Evolutionary conservation across 2,329 filamentous ascomycete species (phyloP), one percentile per base, ranked within the genome.

Genomic region (Cytospora chrysosperma): DNA sequence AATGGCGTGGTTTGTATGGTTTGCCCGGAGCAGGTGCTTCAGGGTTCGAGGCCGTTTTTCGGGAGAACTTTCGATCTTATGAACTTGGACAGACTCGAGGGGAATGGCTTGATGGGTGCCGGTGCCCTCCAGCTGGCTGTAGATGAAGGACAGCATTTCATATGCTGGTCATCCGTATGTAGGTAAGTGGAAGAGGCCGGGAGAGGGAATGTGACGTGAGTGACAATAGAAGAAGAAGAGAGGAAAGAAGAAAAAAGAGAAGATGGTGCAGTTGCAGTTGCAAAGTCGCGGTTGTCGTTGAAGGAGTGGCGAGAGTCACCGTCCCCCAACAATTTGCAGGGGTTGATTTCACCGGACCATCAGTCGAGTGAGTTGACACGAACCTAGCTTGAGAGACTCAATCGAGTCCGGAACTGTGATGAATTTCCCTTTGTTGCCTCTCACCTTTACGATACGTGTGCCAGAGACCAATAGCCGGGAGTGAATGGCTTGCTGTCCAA

Each of bases 1-100:
- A 68, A 98, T 88, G 34, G 92, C 87, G 76, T 96, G 86, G 73
- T 95, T 97, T 69, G 89, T 88, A 78, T 99, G 95, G 74, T 98
- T 98, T 59, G 93, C 89, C 75, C 91, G 92, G 65, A 99, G 76
- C 17, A 99, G 81, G 76, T 98, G 93, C 78, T 96, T 97, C 66
- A 99, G 82, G 24, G 91, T 91, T 66, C 94, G 83, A 21, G 90
- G 87, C 62, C 90, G 83, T 75, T 92, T 94, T 72, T 96, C 92
- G 10, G 88, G 83, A 55, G 87, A 83, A 6, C 88, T 89, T 77
- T 98, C 94, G 70, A 97, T 84, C 74, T 90, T 85, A 76, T 96
- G 87, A 63, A 92, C 82, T 67, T 90, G 81, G 61, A 94, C 88
- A 0, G 90, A 80, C 10, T 89, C 82, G 8, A 97, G 73, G 59